Percentiles rank a stretch among this genome's conserved stretches.
Evolutionary conservation across 805 yeast genomes (phyloP).

Genomic region (Wickerhamomyces queroliae): DNA sequence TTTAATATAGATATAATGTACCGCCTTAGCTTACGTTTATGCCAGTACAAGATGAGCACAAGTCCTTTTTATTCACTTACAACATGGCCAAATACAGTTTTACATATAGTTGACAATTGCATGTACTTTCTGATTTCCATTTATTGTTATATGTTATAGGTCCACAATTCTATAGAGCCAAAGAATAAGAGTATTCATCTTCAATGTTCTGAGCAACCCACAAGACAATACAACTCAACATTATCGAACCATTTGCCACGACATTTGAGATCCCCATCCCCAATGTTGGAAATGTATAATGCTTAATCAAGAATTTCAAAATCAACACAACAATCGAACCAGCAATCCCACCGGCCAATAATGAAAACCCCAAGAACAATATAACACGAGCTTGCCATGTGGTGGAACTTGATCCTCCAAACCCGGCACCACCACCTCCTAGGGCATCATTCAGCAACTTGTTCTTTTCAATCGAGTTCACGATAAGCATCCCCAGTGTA

Average conservation of each 20-base stretch:
- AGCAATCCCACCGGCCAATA: slow-evolving; percentile 90
- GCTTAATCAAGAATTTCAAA: slow-evolving; percentile 75
- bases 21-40: no score
- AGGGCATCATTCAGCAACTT: slow-evolving; percentile 30
- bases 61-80: no score
- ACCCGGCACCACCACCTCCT: slow-evolving; percentile 27
- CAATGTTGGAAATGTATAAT: slow-evolving; percentile 77
- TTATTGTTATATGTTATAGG: no score
- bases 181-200: slow-evolving; percentile 91
- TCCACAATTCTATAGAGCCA: slow-evolving; percentile 74
- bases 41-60: no score
- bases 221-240: slow-evolving; percentile 82
- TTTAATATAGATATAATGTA: no score
- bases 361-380: slow-evolving; percentile 85
- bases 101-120: no score
- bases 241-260: slow-evolving; percentile 67
- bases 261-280: slow-evolving; percentile 94
- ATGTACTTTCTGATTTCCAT: no score
- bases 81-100: no score
- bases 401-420: slow-evolving; percentile 38
- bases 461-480: slow-evolving; percentile 40
- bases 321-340: slow-evolving; percentile 88
- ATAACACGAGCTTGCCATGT: slow-evolving; percentile 95
- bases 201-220: slow-evolving; percentile 96
- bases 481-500: slow-evolving; percentile 80